Conservation (phyloP, 2,329 filamentous ascomycete species). For the Zymoseptoria tritici region DNA sequence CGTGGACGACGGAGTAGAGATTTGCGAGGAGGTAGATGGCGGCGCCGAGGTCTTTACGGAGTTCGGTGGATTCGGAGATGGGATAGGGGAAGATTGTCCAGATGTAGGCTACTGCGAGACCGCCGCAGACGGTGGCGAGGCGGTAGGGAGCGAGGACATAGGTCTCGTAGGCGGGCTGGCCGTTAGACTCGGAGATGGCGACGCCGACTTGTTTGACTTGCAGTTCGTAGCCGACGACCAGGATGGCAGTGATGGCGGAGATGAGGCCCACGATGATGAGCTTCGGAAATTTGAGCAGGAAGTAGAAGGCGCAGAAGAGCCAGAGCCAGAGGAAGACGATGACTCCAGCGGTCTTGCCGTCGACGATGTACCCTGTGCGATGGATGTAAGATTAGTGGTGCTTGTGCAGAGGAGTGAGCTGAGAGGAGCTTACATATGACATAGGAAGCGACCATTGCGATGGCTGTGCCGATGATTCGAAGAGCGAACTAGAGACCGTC, state of each 20-base stretch:
- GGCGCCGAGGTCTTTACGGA: constrained; percentile 61
- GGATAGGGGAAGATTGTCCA: constrained; percentile 73
- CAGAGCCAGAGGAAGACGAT: constrained; percentile 62
- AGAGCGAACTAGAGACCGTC: constrained; percentile 41
- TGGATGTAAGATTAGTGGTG: constrained; percentile 41
- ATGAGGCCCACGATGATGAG: constrained; percentile 57
- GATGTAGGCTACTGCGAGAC: constrained; percentile 63
- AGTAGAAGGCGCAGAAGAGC: constrained; percentile 58
- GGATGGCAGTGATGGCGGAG: constrained; percentile 49
- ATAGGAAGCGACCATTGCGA: constrained; percentile 56
- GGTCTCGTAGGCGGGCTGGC: constrained; percentile 62
- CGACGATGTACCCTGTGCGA: constrained; percentile 55
- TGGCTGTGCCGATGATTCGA: constrained; percentile 55
- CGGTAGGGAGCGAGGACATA: constrained; percentile 65
- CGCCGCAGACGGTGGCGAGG: constrained; percentile 58
- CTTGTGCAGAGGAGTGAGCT: constrained; percentile 56
- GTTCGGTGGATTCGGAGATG: constrained; percentile 60
- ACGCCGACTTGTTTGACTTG: constrained; percentile 60
- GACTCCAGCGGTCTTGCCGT: constrained; percentile 53
- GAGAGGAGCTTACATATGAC: constrained; percentile 48
- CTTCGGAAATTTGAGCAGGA: constrained; percentile 60
- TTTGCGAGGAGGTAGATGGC: constrained; percentile 67
- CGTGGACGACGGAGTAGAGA: constrained; percentile 63
- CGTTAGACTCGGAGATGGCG: constrained; percentile 48
- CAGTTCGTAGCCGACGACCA: constrained; percentile 51